These are phyloP conservation scores for Pterocarpus macrocarpus DNA, from an alignment of 306 rosid genomes.

Conservation along the genomic window DNA sequence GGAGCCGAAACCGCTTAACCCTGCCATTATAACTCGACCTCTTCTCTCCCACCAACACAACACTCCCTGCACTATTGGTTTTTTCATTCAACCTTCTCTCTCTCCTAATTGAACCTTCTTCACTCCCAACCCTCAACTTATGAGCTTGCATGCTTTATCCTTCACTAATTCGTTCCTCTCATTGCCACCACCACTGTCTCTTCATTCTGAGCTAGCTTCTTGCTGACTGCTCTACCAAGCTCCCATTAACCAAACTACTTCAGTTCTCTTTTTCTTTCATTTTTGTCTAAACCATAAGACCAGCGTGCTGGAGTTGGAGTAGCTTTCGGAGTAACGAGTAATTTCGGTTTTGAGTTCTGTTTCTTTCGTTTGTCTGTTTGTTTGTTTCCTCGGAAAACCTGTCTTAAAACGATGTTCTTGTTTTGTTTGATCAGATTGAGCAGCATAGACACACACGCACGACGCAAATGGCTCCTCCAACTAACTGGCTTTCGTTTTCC, in stretches of 20 bases:
- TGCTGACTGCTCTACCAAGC: no score
- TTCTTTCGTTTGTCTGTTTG: constrained; percentile 4
- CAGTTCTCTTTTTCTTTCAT: background rate
- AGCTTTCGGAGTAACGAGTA: constrained; percentile 58
- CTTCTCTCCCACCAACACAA: constrained; percentile 25
- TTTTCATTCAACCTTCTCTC: background rate
- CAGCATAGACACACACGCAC: background rate
- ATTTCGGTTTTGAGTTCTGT: constrained; percentile 45
- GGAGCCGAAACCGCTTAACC: constrained; percentile 53
- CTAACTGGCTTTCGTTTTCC: constrained; percentile 85
- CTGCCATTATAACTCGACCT: constrained; percentile 52
- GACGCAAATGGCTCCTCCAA: constrained; percentile 67
- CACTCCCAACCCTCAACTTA: no score
- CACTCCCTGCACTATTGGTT: background rate
- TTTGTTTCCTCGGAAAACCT: constrained; percentile 49
- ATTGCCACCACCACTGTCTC: background rate
- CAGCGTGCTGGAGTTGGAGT: background rate
- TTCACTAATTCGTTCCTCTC: background rate
- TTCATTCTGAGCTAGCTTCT: background rate
- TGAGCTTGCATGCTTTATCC: no score
- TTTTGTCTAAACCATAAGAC: background rate
- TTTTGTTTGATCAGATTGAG: constrained; percentile 12
- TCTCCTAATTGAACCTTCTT: background rate
- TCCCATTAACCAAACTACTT: background rate
- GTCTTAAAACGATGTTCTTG: constrained; percentile 11